A percentile compares a stretch with the other conserved stretches of the same genome.
Evolutionary conservation across 495 filamentous ascomycete species (phyloP).

Genomic region (Monascus purpureus): DNA sequence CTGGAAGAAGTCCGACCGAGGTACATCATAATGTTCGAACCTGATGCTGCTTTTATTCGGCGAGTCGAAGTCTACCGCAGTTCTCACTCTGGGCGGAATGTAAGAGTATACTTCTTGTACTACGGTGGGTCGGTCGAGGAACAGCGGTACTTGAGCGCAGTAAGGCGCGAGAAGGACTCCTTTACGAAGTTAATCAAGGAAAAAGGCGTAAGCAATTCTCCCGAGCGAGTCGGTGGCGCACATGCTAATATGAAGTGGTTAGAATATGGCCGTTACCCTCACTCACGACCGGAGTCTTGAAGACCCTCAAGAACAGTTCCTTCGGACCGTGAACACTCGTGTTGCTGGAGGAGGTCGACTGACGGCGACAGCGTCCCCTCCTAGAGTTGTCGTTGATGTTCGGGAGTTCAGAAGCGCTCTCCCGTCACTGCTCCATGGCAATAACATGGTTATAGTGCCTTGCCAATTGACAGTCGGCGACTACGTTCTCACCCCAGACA

Average conservation of each 20-base stretch:
- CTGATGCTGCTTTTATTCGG: constrained; percentile 88
- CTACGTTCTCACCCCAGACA: constrained; percentile 80
- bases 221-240: too few species aligned
- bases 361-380: constrained; percentile 80
- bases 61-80: constrained; percentile 92
- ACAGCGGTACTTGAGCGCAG: constrained; percentile 79
- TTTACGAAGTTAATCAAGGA: constrained; percentile 91
- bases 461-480: constrained; percentile 95
- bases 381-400: constrained; percentile 85
- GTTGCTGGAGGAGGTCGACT: constrained; percentile 88
- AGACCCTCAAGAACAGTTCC: constrained; percentile 83
- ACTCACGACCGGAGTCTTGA: constrained; percentile 57
- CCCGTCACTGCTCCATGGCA: constrained; percentile 80
- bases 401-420: constrained; percentile 91
- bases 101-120: constrained; percentile 90
- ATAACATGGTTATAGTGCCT: constrained; percentile 71
- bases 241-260: too few species aligned
- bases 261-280: constrained; percentile 79
- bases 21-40: constrained; percentile 98
- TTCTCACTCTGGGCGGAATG: constrained; percentile 76
- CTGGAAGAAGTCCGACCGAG: constrained; percentile 84
- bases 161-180: constrained; percentile 85
- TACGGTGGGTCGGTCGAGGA: constrained; percentile 93
- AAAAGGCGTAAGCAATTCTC: constrained; percentile 43
- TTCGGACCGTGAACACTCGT: constrained; percentile 89